Conservation (phyloP, 345 rosid genomes). For the Aethionema arabicum region DNA sequence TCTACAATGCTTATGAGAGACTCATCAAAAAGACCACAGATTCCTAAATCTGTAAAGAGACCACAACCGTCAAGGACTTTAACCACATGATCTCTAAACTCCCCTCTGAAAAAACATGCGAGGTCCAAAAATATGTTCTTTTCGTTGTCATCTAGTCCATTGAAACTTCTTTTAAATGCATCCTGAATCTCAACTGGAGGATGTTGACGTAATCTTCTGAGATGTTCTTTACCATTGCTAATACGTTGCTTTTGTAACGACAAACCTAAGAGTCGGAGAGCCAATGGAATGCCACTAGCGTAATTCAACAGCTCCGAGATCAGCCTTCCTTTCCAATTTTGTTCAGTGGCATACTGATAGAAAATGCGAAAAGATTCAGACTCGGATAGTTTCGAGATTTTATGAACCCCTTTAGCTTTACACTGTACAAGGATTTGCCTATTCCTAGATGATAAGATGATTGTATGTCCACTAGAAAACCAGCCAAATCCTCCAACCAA, state of each 20-base stretch:
- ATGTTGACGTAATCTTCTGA: constrained; percentile 24
- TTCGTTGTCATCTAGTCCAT: constrained; percentile 25
- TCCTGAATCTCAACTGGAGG: constrained; percentile 19
- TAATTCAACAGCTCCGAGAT: constrained; percentile 15
- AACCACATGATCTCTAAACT: background rate
- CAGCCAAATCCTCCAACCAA: constrained; percentile 27
- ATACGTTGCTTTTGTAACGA: background rate
- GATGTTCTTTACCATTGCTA: constrained; percentile 19
- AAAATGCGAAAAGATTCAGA: constrained; percentile 18
- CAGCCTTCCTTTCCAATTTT: background rate
- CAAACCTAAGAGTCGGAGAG: constrained; percentile 36
- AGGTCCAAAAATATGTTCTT: constrained; percentile 41
- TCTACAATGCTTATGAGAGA: constrained; percentile 31
- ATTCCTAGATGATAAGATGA: constrained; percentile 35
- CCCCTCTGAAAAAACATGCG: constrained; percentile 40
- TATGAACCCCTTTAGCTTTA: constrained; percentile 11
- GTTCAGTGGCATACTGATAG: background rate
- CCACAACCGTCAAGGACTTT: constrained; percentile 32
- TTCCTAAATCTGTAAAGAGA: constrained; percentile 14
- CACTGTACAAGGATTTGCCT: constrained; percentile 31
- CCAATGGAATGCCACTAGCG: constrained; percentile 40
- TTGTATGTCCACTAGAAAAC: constrained; percentile 33
- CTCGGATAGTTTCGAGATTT: constrained; percentile 14
- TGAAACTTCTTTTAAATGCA: constrained; percentile 32
- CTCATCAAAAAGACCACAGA: constrained; percentile 31